These are phyloP conservation scores for Ogataea siamensis DNA, from an alignment of 805 yeast species.

Conservation along the genomic window DNA sequence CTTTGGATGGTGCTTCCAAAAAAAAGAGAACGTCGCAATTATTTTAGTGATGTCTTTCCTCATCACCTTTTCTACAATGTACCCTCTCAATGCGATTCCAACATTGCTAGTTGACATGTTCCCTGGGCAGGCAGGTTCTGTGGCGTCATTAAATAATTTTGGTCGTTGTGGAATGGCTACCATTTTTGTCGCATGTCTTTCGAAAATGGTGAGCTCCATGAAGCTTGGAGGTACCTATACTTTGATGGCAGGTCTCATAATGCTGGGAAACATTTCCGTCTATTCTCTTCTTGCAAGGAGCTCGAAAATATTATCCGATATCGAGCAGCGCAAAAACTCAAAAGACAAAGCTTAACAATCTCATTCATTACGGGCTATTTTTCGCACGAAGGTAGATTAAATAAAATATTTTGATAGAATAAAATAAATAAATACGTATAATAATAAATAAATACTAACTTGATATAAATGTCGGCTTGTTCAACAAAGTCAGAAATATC, in stretches of 20 bases:
- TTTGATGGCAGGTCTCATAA: constrained; percentile 55
- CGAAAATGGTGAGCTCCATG: constrained; percentile 55
- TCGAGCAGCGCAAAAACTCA: constrained; percentile 2
- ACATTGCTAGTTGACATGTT: constrained; percentile 75
- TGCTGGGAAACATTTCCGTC: constrained; percentile 15
- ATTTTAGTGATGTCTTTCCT: constrained; percentile 58
- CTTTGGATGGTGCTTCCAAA: constrained; percentile 73
- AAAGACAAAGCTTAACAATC: too few species aligned
- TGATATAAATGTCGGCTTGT: too few species aligned
- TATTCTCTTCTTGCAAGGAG: constrained; percentile 21
- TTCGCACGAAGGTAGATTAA: too few species aligned
- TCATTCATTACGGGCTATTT: too few species aligned
- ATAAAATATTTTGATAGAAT: neutral
- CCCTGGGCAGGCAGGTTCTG: constrained; percentile 69
- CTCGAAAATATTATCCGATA: constrained; percentile 14
- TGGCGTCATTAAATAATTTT: constrained; percentile 70
- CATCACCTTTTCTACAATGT: constrained; percentile 57
- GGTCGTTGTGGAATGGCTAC: constrained; percentile 75
- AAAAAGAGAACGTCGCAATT: constrained; percentile 46
- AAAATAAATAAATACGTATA: too few species aligned
- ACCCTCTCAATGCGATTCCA: constrained; percentile 54
- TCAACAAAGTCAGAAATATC: too few species aligned
- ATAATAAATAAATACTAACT: neutral
- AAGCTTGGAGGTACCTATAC: constrained; percentile 77
- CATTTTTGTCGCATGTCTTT: constrained; percentile 62